phyloP scores from a whole-genome alignment of 176 grass and related monocot species.

The Calamus simplicifolius region DNA sequence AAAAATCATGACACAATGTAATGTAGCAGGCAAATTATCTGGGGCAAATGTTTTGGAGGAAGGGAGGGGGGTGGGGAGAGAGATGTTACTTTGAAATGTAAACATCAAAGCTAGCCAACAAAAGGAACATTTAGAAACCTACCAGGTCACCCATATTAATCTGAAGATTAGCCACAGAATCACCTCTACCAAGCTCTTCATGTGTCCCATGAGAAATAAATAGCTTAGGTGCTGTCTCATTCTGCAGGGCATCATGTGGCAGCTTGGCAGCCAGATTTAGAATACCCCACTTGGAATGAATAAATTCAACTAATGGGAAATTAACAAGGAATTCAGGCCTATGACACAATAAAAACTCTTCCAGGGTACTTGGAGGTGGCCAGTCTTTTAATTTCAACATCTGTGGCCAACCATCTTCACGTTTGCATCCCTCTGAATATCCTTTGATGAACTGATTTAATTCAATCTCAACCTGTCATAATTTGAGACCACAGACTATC shows the following conservation, averaged over 20 bases:
- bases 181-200: constrained; percentile 34
- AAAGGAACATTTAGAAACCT: constrained; percentile 11
- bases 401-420: constrained; percentile 27
- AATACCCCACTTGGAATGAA: constrained; percentile 93
- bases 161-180: constrained; percentile 65
- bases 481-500: background rate
- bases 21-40: too few relatives aligned
- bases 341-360: constrained; percentile 82
- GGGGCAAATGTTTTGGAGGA: too few relatives aligned
- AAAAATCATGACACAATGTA: too few relatives aligned
- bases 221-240: constrained; percentile 75
- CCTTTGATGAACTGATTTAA: constrained; percentile 80
- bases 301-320: constrained; percentile 93
- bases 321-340: constrained; percentile 92
- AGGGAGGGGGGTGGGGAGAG: too few relatives aligned
- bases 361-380: constrained; percentile 52
- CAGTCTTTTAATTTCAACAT: constrained; percentile 91
- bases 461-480: constrained; percentile 70
- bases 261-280: constrained; percentile 85
- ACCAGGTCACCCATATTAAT: constrained; percentile 93
- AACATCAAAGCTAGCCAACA: background rate
- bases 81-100: too few relatives aligned
- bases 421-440: constrained; percentile 53
- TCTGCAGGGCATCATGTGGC: constrained; percentile 54
- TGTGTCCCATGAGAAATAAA: constrained; percentile 64